Conservation (phyloP, 305 asterid genomes). For the Rubia balearica region DNA sequence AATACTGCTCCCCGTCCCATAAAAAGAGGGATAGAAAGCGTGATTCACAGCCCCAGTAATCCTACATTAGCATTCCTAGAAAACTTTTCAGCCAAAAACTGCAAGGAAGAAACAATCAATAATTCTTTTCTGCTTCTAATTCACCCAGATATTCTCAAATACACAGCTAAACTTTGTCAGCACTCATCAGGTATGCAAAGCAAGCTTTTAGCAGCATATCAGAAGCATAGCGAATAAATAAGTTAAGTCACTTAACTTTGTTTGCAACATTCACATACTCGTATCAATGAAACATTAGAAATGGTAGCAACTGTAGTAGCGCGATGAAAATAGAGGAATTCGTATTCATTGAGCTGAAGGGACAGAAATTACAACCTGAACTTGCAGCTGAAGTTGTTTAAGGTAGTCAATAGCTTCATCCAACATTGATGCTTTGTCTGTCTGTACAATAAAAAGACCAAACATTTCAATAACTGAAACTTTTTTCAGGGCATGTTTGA, state of each 20-base stretch:
- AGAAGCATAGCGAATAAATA: too few relatives aligned
- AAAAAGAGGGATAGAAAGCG: not conserved
- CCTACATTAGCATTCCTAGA: not conserved
- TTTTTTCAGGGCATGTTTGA: too few relatives aligned
- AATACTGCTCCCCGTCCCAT: not conserved
- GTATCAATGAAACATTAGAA: not conserved
- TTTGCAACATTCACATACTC: not conserved
- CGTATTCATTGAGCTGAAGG: too few relatives aligned
- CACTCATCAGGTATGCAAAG: too few relatives aligned
- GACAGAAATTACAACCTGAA: constrained; percentile 56
- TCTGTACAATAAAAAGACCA: constrained; percentile 38
- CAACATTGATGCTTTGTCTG: constrained; percentile 98
- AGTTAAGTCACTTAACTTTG: not conserved
- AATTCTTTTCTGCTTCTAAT: not conserved
- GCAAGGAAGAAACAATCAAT: not conserved
- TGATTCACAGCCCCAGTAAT: not conserved
- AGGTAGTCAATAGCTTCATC: constrained; percentile 97
- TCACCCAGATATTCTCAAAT: not conserved
- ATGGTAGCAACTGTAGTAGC: not conserved
- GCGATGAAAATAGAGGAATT: too few relatives aligned
- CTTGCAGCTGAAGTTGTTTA: constrained; percentile 96
- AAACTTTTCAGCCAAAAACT: not conserved
- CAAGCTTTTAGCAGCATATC: too few relatives aligned
- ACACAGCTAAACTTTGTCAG: not conserved
- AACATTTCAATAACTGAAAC: constrained; percentile 8